Percentiles rank a stretch among this genome's conserved stretches.
phyloP scores from a whole-genome alignment of 2,329 filamentous ascomycete genomes.

The Alternaria triticina region DNA sequence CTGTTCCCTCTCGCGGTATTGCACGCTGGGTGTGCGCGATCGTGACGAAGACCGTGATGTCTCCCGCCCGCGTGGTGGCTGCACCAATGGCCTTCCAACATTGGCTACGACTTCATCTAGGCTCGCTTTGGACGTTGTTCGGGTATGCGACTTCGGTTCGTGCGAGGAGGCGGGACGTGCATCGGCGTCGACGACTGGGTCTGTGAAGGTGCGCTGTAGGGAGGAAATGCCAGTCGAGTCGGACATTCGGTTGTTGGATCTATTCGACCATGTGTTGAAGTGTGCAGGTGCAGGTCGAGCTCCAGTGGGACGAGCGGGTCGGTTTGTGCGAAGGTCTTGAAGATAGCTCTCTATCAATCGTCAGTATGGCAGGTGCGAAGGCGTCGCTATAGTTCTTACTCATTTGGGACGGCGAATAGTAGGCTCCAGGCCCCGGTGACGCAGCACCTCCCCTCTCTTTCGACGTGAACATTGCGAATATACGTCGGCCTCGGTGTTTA shows the following conservation, averaged over 20 bases:
- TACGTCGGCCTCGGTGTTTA: conserved; percentile 13
- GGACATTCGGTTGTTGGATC: conserved; percentile 28
- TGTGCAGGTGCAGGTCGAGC: conserved; percentile 69
- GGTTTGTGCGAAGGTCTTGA: conserved; percentile 71
- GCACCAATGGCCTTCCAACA: conserved; percentile 42
- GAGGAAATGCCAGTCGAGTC: conserved; percentile 35
- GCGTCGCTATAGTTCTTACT: conserved; percentile 34
- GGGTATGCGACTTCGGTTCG: conserved; percentile 36
- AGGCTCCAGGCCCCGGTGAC: conserved; percentile 44
- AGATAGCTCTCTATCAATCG: conserved; percentile 69
- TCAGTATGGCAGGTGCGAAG: conserved; percentile 25
- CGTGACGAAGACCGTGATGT: conserved; percentile 45
- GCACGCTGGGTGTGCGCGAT: conserved; percentile 62
- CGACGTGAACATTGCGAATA: conserved; percentile 37
- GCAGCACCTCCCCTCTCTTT: conserved; percentile 46
- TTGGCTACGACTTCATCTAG: conserved; percentile 34
- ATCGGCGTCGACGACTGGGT: conserved; percentile 30
- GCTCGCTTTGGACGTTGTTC: conserved; percentile 39
- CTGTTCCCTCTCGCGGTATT: conserved; percentile 75
- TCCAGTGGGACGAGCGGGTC: conserved; percentile 71
- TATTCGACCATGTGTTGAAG: conserved; percentile 47
- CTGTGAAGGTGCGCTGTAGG: conserved; percentile 35
- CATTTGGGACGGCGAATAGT: conserved; percentile 48
- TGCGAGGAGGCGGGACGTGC: conserved; percentile 23
- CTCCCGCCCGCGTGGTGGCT: conserved; percentile 51